A percentile compares a stretch with the other conserved stretches of the same genome.
phyloP scores from a whole-genome alignment of 1,139 yeast species.

The Meyerozyma sp. region DNA sequence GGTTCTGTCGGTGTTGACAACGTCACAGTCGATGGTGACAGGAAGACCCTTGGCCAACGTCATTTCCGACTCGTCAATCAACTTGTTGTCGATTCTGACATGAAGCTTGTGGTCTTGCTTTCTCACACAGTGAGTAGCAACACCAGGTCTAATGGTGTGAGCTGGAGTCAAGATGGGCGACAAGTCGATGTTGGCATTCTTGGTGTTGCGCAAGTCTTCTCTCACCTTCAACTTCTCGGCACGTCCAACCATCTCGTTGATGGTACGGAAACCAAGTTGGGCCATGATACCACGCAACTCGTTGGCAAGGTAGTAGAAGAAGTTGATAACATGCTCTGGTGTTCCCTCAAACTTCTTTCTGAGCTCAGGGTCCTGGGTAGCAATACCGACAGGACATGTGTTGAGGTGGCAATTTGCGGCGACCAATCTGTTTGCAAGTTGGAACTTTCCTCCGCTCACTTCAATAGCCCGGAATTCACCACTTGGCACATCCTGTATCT shows the following conservation, averaged over 20 bases:
- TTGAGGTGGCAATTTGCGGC: slow-evolving; percentile 48
- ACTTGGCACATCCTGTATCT: neutral
- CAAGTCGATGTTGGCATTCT: slow-evolving; percentile 87
- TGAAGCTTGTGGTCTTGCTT: slow-evolving; percentile 94
- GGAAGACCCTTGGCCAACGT: slow-evolving; percentile 94
- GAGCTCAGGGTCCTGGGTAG: slow-evolving; percentile 94
- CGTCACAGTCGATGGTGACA: slow-evolving; percentile 87
- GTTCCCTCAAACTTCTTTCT: slow-evolving; percentile 93
- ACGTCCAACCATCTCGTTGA: slow-evolving; percentile 97
- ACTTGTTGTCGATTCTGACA: slow-evolving; percentile 88
- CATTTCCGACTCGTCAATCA: slow-evolving; percentile 91
- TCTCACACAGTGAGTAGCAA: slow-evolving; percentile 86
- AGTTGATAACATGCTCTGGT: slow-evolving; percentile 97
- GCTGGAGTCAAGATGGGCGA: slow-evolving; percentile 96
- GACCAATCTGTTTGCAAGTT: neutral
- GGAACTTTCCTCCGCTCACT: slow-evolving; percentile 2
- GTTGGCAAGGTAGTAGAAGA: slow-evolving; percentile 90
- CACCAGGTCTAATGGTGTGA: slow-evolving; percentile 96
- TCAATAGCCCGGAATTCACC: slow-evolving; percentile 3
- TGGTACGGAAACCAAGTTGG: slow-evolving; percentile 86
- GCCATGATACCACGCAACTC: slow-evolving; percentile 95
- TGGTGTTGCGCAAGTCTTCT: slow-evolving; percentile 80
- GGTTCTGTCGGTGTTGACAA: slow-evolving; percentile 94
- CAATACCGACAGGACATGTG: slow-evolving; percentile 97
- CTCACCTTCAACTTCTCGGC: slow-evolving; percentile 85